These are phyloP conservation scores for Sutorius australiensis DNA, from an alignment of 768 basidiomycete genomes.

Conservation along the genomic window DNA sequence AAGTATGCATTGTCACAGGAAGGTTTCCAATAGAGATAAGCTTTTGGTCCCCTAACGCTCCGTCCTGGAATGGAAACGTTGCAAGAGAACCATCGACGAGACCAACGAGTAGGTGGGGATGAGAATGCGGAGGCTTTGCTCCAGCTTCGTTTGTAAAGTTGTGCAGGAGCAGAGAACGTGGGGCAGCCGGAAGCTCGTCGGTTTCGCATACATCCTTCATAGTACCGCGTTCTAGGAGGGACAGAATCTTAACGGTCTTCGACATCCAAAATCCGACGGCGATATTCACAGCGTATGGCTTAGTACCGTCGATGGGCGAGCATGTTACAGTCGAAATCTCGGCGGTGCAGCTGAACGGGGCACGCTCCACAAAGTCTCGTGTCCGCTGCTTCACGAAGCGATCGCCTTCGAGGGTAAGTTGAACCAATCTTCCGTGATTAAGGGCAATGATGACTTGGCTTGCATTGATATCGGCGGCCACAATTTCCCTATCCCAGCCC, in stretches of 20 bases:
- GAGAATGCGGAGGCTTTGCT: slow-evolving; percentile 36
- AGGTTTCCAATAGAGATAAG: slow-evolving; percentile 59
- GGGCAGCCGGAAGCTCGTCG: slow-evolving; percentile 38
- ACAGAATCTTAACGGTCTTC: slow-evolving; percentile 57
- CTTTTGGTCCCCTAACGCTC: slow-evolving; percentile 46
- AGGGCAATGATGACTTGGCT: slow-evolving; percentile 65
- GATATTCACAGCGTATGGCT: slow-evolving; percentile 45
- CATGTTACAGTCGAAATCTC: slow-evolving; percentile 76
- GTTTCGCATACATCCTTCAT: slow-evolving; percentile 27
- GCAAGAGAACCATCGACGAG: slow-evolving; percentile 72
- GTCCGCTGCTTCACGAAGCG: slow-evolving; percentile 29
- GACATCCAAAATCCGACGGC: slow-evolving; percentile 77
- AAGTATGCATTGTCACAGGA: slow-evolving; percentile 60
- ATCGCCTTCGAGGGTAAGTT: slow-evolving; percentile 47
- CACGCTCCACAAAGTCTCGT: slow-evolving; percentile 23
- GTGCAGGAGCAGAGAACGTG: slow-evolving; percentile 46
- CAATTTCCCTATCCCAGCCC: slow-evolving; percentile 44
- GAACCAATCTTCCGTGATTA: slow-evolving; percentile 46
- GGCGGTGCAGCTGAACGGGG: slow-evolving; percentile 16
- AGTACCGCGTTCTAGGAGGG: slow-evolving; percentile 20
- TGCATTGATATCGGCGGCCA: slow-evolving; percentile 65
- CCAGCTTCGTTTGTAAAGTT: slow-evolving; percentile 50
- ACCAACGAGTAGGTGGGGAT: slow-evolving; percentile 65
- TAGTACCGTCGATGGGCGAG: slow-evolving; percentile 46
- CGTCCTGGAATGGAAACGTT: slow-evolving; percentile 46